Evolutionary conservation across 805 yeast genomes (phyloP), one percentile per base, ranked within the genome.

Genomic region (Candida ficus): DNA sequence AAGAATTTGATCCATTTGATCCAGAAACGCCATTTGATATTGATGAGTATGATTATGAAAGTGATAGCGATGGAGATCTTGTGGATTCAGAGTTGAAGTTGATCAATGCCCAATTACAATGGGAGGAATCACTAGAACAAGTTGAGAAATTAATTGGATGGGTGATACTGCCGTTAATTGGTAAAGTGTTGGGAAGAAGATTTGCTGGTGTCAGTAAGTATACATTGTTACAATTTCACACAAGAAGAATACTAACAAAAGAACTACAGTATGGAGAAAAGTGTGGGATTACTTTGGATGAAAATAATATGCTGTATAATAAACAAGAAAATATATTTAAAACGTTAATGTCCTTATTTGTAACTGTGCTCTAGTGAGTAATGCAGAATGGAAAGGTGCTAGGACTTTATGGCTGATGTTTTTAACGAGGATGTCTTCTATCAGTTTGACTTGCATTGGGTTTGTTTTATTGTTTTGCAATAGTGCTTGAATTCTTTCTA

Each of bases 101-200:
- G 35, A 46, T 58, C 16, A 61, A 75, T 27, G 81, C 86, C 1
- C 84, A 80, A 50, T 70, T 76, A 48, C 87, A 83, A 51, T 83
- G 89, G 89, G 84, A 82, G 38, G 84, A 79, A 50, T 78, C 83
- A 27, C 45, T 83, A 35, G 62, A 64, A 33, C 89, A 83, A 57
- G 54, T 83, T 41, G 68, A 68, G 29, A 73, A 74, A n/a, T 67
- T 81, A 27, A 59, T 80, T 26, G 75, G 73, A 41, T 69, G 78
- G 59, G 76, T 83, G 12, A 51, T 83, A 27, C 63, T 83, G 38
- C 93, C 93, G 2, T 54, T 82, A 43, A 50, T 80, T 16, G 90
- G 90, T 4, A 81, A 79, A 56, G 68, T 76, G 32, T 47, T 83
- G 35, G 93, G 93, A 4, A 69, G 90, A 47, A 59, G 79, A 47